phyloP scores from a whole-genome alignment of 2,329 filamentous ascomycete genomes.

The Colletotrichum sp. region DNA sequence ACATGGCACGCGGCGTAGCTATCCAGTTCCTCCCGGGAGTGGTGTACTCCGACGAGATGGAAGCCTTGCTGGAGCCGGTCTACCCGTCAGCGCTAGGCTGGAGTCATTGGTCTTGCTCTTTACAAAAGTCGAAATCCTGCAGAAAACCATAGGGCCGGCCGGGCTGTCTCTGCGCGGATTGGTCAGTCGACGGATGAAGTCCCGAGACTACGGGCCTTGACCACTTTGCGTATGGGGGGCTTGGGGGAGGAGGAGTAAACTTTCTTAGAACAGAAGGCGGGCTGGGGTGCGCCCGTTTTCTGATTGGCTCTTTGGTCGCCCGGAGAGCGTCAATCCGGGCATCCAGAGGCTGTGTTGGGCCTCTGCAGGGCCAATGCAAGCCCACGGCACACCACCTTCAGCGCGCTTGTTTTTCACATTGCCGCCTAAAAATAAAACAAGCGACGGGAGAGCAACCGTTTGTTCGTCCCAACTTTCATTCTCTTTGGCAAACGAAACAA shows the following conservation, averaged over 20 bases:
- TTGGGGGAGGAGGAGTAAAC: neutral
- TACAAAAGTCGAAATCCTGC: neutral
- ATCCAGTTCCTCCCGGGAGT: neutral
- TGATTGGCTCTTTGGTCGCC: neutral
- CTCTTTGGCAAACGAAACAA: neutral
- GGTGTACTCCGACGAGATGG: neutral
- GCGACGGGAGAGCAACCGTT: neutral
- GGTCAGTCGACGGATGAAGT: neutral
- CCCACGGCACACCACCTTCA: neutral
- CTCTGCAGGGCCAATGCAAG: neutral
- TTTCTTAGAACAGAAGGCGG: neutral
- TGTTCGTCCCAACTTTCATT: neutral
- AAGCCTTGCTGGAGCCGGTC: neutral
- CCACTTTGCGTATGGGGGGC: neutral
- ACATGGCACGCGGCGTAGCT: neutral
- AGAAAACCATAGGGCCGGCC: neutral
- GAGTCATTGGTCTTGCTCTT: neutral
- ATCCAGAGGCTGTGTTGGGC: slow-evolving; percentile 2
- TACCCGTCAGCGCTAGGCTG: slow-evolving; percentile 4
- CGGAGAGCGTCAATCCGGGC: neutral
- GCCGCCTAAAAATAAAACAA: slow-evolving; percentile 19
- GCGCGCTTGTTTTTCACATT: slow-evolving; percentile 9
- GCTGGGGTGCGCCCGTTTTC: neutral
- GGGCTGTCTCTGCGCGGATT: neutral
- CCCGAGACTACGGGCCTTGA: neutral